Conservation (phyloP, 2,329 filamentous ascomycete genomes). For the Calcarisporium arbuscula region DNA sequence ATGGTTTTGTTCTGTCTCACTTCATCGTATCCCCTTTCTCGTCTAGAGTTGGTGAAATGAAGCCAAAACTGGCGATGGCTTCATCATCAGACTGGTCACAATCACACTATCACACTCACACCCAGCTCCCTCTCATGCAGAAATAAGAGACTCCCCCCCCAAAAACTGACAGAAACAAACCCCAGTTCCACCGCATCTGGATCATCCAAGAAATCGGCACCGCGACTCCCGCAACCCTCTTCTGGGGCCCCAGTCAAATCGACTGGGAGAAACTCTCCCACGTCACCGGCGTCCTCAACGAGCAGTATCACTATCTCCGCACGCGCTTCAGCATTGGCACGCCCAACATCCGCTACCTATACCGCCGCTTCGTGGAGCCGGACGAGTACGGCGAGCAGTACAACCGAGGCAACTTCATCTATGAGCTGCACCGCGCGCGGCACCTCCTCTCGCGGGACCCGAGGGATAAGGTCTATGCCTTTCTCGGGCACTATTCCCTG, state of each 20-base stretch:
- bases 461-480: slow-evolving; percentile 28
- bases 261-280: slow-evolving; percentile 25
- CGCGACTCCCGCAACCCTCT: slow-evolving; percentile 22
- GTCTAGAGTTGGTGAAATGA: too few species aligned
- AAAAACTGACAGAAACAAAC: not conserved
- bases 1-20: not conserved
- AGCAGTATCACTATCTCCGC: slow-evolving; percentile 25
- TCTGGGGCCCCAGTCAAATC: slow-evolving; percentile 25
- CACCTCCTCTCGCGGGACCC: slow-evolving; percentile 25
- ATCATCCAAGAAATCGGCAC: slow-evolving; percentile 32
- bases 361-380: slow-evolving; percentile 26
- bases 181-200: slow-evolving; percentile 29
- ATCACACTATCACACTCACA: not conserved
- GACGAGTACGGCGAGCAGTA: slow-evolving; percentile 16
- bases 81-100: not conserved
- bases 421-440: slow-evolving; percentile 28
- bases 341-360: slow-evolving; percentile 25
- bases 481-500: slow-evolving; percentile 28
- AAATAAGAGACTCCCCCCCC: not conserved
- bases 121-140: not conserved
- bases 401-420: slow-evolving; percentile 27
- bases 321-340: slow-evolving; percentile 22
- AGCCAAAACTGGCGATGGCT: too few species aligned
- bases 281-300: slow-evolving; percentile 24
- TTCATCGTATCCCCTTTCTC: not conserved